Evolutionary conservation across 345 rosid species (phyloP).

Genomic region (Eucalyptus regnans): DNA sequence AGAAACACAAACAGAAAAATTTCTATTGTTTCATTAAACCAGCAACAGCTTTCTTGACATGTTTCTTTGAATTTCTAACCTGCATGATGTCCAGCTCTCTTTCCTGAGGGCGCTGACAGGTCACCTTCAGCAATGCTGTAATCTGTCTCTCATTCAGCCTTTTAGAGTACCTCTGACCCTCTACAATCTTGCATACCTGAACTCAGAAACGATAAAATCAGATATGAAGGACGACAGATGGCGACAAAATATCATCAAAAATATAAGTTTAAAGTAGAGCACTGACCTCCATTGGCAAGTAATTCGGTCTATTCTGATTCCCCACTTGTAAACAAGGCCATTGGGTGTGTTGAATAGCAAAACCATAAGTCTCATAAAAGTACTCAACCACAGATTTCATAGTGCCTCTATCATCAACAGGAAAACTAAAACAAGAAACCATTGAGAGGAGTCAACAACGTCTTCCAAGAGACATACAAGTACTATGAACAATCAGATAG

Average conservation of each 20-base stretch:
- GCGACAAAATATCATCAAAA: neutral
- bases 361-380: conserved; percentile 35
- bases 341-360: conserved; percentile 27
- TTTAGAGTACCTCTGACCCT: conserved; percentile 95
- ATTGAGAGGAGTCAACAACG: neutral
- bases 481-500: neutral
- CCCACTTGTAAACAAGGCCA: conserved; percentile 52
- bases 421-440: conserved; percentile 12
- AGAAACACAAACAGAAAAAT: neutral
- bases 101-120: conserved; percentile 87
- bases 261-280: neutral
- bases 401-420: conserved; percentile 33
- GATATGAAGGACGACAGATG: neutral
- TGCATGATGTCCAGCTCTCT: conserved; percentile 70
- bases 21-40: neutral
- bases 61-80: conserved; percentile 19
- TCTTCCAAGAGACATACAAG: neutral
- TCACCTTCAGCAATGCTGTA: conserved; percentile 77
- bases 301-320: conserved; percentile 33
- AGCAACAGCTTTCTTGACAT: neutral
- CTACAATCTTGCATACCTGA: conserved; percentile 93
- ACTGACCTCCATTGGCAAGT: conserved; percentile 41
- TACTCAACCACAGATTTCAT: conserved; percentile 38
- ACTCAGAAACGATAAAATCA: neutral
- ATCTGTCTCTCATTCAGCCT: conserved; percentile 93